These are phyloP conservation scores for Larix sibirica DNA, from an alignment of 83 land plant species.

Conservation along the genomic window DNA sequence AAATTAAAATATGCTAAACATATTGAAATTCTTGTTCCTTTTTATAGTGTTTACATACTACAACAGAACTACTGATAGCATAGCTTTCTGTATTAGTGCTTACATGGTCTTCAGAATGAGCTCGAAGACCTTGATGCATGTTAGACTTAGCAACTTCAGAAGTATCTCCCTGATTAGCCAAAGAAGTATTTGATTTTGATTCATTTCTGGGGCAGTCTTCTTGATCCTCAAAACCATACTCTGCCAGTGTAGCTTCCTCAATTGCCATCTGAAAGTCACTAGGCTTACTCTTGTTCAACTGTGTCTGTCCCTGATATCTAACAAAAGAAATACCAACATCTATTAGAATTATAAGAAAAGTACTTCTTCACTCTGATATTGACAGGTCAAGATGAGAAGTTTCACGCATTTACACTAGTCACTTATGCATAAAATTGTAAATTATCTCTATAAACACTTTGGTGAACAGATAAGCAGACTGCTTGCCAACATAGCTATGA, in stretches of 20 bases:
- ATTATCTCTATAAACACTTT: neutral
- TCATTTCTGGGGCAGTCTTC: slow-evolving; percentile 2
- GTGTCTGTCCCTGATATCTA: slow-evolving; percentile 76
- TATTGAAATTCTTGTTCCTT: too few relatives aligned
- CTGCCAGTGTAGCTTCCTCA: slow-evolving; percentile 74
- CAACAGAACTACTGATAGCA: neutral
- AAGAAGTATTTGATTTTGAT: neutral
- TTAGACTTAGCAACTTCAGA: neutral
- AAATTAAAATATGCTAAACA: too few relatives aligned
- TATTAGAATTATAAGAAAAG: neutral
- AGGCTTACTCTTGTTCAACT: slow-evolving; percentile 49
- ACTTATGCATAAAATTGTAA: neutral
- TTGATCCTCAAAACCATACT: slow-evolving; percentile 40
- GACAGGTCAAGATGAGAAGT: neutral
- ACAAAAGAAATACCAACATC: slow-evolving; percentile 4
- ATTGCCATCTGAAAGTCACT: slow-evolving; percentile 64
- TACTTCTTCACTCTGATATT: neutral
- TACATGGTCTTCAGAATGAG: neutral
- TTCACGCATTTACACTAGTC: neutral
- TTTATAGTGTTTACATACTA: neutral
- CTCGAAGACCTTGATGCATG: neutral
- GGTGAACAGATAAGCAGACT: neutral
- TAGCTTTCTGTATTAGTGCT: neutral
- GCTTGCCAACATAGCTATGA: neutral
- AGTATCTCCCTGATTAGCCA: slow-evolving; percentile 2